These are phyloP conservation scores for Loxodes magnus DNA, from an alignment of 73 alveolate genomes.

Conservation along the genomic window DNA sequence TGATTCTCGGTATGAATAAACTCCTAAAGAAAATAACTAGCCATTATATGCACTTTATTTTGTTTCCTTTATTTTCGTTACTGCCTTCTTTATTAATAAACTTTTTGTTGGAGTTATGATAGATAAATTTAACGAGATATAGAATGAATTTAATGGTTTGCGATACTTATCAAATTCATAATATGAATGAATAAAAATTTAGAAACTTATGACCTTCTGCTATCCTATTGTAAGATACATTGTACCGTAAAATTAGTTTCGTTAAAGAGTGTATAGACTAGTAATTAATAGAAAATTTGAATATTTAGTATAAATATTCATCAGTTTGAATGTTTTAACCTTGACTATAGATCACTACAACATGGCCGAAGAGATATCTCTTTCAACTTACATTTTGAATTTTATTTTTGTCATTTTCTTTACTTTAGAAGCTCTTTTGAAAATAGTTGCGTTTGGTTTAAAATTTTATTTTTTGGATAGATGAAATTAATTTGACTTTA, in stretches of 20 bases:
- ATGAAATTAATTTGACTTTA: conserved; percentile 38
- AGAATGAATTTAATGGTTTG: conserved; percentile 33
- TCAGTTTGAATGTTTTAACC: background rate
- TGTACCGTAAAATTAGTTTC: background rate
- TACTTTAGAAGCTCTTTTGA: conserved; percentile 24
- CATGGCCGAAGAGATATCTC: background rate
- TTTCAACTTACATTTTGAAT: background rate
- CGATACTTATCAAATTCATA: conserved; percentile 19
- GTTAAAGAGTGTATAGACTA: background rate
- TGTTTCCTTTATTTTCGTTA: conserved; percentile 33
- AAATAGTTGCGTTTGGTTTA: conserved; percentile 19
- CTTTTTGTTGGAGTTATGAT: conserved; percentile 44
- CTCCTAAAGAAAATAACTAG: conserved; percentile 21
- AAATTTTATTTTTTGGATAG: conserved; percentile 19
- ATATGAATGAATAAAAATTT: conserved; percentile 47
- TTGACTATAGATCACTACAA: background rate
- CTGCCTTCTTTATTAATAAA: conserved; percentile 51
- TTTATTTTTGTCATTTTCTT: conserved; percentile 19
- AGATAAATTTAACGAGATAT: conserved; percentile 42
- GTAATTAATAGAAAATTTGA: conserved; percentile 6
- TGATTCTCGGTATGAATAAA: conserved; percentile 14
- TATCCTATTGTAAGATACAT: conserved; percentile 7
- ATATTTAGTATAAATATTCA: background rate
- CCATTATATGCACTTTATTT: conserved; percentile 26
- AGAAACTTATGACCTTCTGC: conserved; percentile 19